A percentile compares a stretch with the other conserved stretches of the same genome.
Evolutionary conservation across 2,329 filamentous ascomycete genomes (phyloP).

Genomic region (Ophiostoma sp.): DNA sequence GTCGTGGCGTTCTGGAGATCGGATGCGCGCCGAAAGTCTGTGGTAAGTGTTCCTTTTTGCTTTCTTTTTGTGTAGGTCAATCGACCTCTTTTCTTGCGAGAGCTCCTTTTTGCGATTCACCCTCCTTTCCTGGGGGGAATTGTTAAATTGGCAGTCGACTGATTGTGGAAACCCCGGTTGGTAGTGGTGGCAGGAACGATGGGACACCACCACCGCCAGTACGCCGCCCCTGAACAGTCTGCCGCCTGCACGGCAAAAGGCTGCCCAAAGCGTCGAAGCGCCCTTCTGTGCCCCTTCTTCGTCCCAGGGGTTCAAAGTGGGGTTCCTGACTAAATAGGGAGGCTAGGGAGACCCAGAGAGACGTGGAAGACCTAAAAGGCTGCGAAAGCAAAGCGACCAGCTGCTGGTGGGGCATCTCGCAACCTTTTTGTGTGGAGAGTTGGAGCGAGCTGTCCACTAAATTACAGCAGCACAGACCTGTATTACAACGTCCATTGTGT

Average conservation of each 20-base stretch:
- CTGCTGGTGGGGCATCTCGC: not conserved
- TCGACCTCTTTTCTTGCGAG: not conserved
- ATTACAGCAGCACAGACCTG: not conserved
- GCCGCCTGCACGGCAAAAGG: constrained; percentile 8
- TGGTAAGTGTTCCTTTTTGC: not conserved
- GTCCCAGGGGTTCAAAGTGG: constrained; percentile 10
- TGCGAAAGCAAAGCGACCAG: not conserved
- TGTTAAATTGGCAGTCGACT: constrained; percentile 18
- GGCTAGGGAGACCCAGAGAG: not conserved
- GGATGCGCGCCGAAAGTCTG: not conserved
- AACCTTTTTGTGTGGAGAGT: not conserved
- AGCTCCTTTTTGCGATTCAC: not conserved
- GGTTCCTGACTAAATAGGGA: not conserved
- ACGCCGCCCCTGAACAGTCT: not conserved
- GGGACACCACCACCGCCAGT: not conserved
- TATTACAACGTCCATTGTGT: not conserved
- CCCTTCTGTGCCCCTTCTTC: not conserved
- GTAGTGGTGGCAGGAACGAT: not conserved
- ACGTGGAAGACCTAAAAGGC: too few species aligned
- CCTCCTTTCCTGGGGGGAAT: not conserved
- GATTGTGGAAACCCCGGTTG: not conserved
- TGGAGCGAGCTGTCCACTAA: not conserved
- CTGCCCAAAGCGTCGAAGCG: constrained; percentile 16
- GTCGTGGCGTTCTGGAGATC: not conserved
- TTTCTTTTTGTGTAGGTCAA: not conserved